phyloP scores from a whole-genome alignment of 306 rosid genomes.

The Cicer pinnatifidum region DNA sequence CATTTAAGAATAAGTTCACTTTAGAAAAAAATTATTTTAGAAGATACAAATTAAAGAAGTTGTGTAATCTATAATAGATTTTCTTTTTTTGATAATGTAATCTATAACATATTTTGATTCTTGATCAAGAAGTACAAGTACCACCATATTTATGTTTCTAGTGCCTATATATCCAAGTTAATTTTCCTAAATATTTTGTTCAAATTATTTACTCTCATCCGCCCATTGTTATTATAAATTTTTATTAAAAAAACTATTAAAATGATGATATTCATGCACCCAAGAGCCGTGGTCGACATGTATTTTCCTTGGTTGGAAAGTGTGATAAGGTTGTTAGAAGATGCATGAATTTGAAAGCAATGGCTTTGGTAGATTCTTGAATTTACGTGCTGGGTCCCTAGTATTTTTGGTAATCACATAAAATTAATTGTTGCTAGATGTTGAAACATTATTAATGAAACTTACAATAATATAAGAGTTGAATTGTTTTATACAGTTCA shows the following conservation, averaged over 20 bases:
- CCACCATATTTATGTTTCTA: neutral
- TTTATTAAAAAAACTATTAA: no score
- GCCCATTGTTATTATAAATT: neutral
- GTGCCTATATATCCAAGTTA: neutral
- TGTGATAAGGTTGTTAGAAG: neutral
- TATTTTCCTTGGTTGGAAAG: constrained; percentile 1
- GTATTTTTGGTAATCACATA: no score
- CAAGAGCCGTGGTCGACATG: constrained; percentile 1
- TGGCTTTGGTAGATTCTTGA: neutral
- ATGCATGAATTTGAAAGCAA: neutral
- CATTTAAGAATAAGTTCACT: neutral
- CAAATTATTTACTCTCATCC: neutral
- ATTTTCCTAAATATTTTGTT: neutral
- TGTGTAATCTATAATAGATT: neutral
- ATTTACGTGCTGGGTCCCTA: no score
- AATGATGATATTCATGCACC: neutral
- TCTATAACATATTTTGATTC: neutral
- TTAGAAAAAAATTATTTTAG: neutral
- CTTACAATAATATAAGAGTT: no score
- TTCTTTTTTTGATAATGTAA: no score
- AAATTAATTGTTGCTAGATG: no score
- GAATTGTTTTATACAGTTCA: no score
- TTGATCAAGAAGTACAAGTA: neutral
- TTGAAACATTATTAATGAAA: no score
- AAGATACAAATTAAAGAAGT: neutral